Base-by-base conservation (phyloP, 2,329 filamentous ascomycete genomes). In the Geosmithia morbida region DNA sequence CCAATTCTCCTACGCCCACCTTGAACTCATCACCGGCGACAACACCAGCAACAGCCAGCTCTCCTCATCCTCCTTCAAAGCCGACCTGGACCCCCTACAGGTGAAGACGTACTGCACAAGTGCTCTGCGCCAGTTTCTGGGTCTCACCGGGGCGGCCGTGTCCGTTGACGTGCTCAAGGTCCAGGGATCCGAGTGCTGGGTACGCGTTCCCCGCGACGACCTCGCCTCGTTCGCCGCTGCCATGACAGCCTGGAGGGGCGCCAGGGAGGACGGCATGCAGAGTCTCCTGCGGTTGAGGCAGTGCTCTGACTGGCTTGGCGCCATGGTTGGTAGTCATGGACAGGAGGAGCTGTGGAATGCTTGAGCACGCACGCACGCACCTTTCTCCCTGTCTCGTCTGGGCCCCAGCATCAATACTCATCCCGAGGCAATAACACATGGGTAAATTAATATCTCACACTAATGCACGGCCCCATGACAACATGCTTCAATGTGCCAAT, bases 141-240 rank as follows among this genome's bases (percentile, higher is more conserved):
- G 86, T 18, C 64, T 77, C 17, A 79, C 77, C 0, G 86, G 86
- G 11, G 65, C 71, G 2, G 78, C 77, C 11, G 79, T 89, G 3
- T 66, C 80, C 1, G 58, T 88, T 48, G 86, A 90, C 57, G 77
- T 89, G 18, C 70, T 90, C 33, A 77, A 80, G 54, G 66, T 81
- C 0, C 63, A 75, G 2, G 69, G 65, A 1, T 55, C 57, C 6
- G 68, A 77, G 44, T 75, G 75, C 48, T 86, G 82, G 80, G 60
- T 87, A 45, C 70, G 84, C 17, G 60, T 86, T 8, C 80, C 82
- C 5, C 65, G 71, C 5, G 69, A 73, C 48, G 81, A 87, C 54
- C 62, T 81, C 7, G 67, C 65, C 1, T 68, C 72, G 1, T 75
- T 87, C 48, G 67, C 79, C 0, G 81, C 78, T 0, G 83, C 80